Base-by-base conservation (phyloP, 2,329 filamentous ascomycete genomes). In the Cryphonectria japonica region DNA sequence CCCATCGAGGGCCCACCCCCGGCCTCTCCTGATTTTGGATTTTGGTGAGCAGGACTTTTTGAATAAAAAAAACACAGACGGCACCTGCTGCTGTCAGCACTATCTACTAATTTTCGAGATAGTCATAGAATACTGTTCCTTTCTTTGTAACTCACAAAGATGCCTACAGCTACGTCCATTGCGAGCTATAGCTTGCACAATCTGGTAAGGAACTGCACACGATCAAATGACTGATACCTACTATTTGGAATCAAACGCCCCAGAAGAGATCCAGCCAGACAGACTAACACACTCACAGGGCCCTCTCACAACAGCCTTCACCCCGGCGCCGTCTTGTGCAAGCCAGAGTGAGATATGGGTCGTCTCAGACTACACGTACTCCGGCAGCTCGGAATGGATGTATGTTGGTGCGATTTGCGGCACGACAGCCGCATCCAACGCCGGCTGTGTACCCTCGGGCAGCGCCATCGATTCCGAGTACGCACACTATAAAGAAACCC, bases 291-390 rank as follows among this genome's bases (percentile, higher is more conserved):
- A 3, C 11, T n/a, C 14, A 11, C 39, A 71, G 71, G 64, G 71
- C 26, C 68, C 71, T 37, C 29, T 72, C 46, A 70, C 71, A 43
- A 68, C 68, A 32, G 65, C 68, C 60, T 72, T 71, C 62, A 71
- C 66, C 19, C 60, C 69, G 11, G 54, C 69, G 16, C n/a, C 66
- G 8, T 69, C 66, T n/a, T 71, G 71, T 29, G 52, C 69, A 8
- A 71, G 50, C 29, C 9, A 37, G 0, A 22, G 6, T 39, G 59
- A 61, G 22, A 37, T 68, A 22, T 39, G 41, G 5, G 4, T 67
- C 29, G 57, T 32, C 13, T 26, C n/a, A 26, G 32, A 52, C 2
- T 1, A 34, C 2, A 43, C 29, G 19, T 46, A 29, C 9, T 39
- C 60, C 26, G 26, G 9, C 5, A 54, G 6, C 7, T 37, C 37